phyloP scores from a whole-genome alignment of 2,329 filamentous ascomycete species.

The Claviceps paspali region DNA sequence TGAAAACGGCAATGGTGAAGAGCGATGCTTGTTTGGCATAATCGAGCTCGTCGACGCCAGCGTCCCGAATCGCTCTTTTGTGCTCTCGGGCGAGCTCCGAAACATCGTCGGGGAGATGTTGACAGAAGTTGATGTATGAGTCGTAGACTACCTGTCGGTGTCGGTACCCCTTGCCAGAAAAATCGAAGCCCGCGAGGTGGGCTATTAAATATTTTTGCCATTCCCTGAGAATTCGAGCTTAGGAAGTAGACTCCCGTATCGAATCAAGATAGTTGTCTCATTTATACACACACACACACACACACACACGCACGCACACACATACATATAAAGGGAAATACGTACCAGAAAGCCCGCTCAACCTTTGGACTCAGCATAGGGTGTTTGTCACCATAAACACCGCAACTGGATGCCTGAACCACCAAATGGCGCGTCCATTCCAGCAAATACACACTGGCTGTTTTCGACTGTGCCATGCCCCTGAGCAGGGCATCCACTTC shows the following conservation, averaged over 20 bases:
- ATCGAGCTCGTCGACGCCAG: not conserved
- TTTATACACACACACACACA: too few species aligned
- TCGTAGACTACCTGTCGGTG: not conserved
- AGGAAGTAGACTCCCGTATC: too few species aligned
- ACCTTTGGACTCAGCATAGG: not conserved
- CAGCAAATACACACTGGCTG: not conserved
- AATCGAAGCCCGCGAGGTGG: not conserved
- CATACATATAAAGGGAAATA: not conserved
- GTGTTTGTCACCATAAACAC: not conserved
- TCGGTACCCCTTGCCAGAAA: not conserved
- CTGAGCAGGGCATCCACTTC: not conserved
- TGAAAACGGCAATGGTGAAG: not conserved
- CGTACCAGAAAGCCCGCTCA: not conserved
- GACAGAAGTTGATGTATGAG: not conserved
- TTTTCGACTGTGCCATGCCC: too few species aligned
- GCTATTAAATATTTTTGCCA: not conserved
- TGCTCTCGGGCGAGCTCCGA: not conserved
- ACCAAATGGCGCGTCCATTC: not conserved
- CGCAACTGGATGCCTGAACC: not conserved
- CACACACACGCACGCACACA: too few species aligned
- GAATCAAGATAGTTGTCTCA: too few species aligned
- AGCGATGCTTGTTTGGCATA: not conserved
- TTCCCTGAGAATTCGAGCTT: not conserved
- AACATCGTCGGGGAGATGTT: not conserved
- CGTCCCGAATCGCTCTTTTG: not conserved